Evolutionary conservation across 1,284 basidiomycete genomes (phyloP), one percentile per base, ranked within the genome.

Genomic region (Abortiporus biennis): DNA sequence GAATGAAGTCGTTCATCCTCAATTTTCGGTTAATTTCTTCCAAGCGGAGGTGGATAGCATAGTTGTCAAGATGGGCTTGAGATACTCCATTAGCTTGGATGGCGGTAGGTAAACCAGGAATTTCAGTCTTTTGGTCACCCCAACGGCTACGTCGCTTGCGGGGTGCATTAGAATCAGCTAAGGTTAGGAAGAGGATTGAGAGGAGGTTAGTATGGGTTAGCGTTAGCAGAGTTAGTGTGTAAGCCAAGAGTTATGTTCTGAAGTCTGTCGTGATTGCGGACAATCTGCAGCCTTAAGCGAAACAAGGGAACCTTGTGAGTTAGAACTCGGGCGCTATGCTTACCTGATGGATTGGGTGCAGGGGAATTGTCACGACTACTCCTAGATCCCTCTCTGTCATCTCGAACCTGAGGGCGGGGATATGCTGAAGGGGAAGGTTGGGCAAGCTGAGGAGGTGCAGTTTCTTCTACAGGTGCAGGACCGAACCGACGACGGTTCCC

Each of bases 11-110:
- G 52, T 96, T 97, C 44, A 92, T 71, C 41, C 92, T 74, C 21
- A 99, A 73, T 67, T 97, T 97, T 55, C 90, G 80, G 54, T 93
- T 92, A 60, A 99, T 98, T 68, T 99, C 96, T 64, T 99, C 96
- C 43, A 99, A 71, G 44, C 96, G 78, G 38, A 97, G 74, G 57
- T 94, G 91, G 46, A 92, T 94, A 38, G 92, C 90, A 62, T 98
- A 97, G 57, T 92, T 93, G 66, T 96, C 93, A 42, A 98, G 81
- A 61, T 96, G 92, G 42, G 85, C 81, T 55, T 91, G 88, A 16
- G 91, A 90, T 40, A 97, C 90, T 49, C 92, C 90, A 42, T 85
- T 80, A 43, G 92, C 90, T 51, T 84, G 87, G 51, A 98, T 93
- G 41, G 92, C 90, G 37, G 91, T 93, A 11, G 94, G 94, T 44